Conservation (phyloP, 2,329 filamentous ascomycete species). For the Fonsecaea pugnacius region DNA sequence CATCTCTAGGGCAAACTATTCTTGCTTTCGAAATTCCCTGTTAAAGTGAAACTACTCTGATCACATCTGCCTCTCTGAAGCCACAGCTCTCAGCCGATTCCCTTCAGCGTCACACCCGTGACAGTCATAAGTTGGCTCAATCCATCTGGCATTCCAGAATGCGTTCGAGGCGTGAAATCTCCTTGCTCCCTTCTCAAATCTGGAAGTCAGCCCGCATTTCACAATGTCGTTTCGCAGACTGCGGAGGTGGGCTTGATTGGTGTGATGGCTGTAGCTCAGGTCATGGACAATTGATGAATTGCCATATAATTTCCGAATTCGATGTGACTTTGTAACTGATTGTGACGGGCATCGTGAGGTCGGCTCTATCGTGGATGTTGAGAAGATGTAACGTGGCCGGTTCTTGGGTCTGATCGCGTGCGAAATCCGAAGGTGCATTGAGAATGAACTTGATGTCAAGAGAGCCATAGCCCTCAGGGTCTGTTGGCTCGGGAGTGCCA, state of each 20-base stretch:
- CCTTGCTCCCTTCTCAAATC: not conserved
- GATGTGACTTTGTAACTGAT: not conserved
- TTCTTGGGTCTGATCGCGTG: not conserved
- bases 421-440: not conserved
- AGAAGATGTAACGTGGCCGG: not conserved
- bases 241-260: not conserved
- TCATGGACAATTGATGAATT: conserved; percentile 5
- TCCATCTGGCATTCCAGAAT: not conserved
- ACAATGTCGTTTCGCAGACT: not conserved
- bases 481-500: not conserved
- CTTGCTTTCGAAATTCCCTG: not conserved
- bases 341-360: not conserved
- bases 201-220: not conserved
- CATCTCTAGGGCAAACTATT: not conserved
- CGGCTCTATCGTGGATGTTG: conserved; percentile 2
- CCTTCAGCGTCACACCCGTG: not conserved
- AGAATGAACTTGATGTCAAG: conserved; percentile 5
- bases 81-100: not conserved
- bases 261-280: not conserved
- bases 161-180: not conserved
- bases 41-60: not conserved
- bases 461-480: conserved; percentile 1
- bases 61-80: not conserved
- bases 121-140: not conserved
- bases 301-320: not conserved